A percentile compares a stretch with the other conserved stretches of the same genome.
Conservation (phyloP, 768 basidiomycete species). For the Lactarius sanguifluus region DNA sequence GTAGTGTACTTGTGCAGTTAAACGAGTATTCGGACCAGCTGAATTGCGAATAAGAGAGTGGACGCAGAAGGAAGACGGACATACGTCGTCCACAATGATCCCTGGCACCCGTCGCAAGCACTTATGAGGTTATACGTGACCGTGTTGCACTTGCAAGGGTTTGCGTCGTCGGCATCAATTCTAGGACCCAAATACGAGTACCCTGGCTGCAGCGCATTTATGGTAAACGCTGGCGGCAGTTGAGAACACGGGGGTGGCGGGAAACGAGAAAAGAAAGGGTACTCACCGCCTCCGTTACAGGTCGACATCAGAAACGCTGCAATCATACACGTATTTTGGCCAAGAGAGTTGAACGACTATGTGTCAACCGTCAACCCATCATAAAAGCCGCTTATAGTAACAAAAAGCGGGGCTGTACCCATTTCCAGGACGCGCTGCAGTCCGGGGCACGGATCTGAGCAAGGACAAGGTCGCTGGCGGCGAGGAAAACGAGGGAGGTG, state of each 20-base stretch:
- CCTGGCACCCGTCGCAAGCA: conserved; percentile 23
- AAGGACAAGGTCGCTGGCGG: neutral
- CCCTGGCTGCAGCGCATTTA: neutral
- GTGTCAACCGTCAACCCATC: neutral
- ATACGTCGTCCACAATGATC: neutral
- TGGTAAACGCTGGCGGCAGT: conserved; percentile 9
- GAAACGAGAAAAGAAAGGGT: neutral
- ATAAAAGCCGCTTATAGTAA: neutral
- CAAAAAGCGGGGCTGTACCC: conserved; percentile 5
- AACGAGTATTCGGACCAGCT: conserved; percentile 6
- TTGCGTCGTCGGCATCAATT: neutral
- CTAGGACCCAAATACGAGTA: conserved; percentile 7
- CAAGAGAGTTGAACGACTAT: conserved; percentile 16
- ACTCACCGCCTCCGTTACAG: conserved; percentile 19
- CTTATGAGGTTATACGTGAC: conserved; percentile 20
- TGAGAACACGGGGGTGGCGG: neutral
- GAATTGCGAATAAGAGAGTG: neutral
- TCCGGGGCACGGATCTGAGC: conserved; percentile 14
- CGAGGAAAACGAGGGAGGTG: neutral
- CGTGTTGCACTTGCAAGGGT: conserved; percentile 23
- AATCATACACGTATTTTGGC: conserved; percentile 16
- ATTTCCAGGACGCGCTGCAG: conserved; percentile 4
- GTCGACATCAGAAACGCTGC: conserved; percentile 16
- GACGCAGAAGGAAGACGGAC: neutral
- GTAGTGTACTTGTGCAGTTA: conserved; percentile 4